These are phyloP conservation scores for Carallia brachiata DNA, from an alignment of 345 rosid genomes.

Conservation along the genomic window DNA sequence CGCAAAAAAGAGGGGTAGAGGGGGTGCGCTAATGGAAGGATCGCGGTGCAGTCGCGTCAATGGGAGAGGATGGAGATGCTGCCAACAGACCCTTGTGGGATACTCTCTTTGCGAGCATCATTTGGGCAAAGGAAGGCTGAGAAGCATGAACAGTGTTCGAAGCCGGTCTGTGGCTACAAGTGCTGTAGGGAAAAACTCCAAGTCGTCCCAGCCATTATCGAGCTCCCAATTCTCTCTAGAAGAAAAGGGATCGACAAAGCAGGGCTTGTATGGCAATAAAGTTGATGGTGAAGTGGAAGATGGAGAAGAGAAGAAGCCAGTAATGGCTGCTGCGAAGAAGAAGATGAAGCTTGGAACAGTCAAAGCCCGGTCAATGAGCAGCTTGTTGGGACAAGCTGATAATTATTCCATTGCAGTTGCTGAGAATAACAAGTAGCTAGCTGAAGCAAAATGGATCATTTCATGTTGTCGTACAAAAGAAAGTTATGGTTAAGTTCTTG, in stretches of 20 bases:
- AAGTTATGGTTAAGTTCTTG: not conserved
- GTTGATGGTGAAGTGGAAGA: constrained; percentile 1
- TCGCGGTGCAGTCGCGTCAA: constrained; percentile 95
- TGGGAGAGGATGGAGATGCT: constrained; percentile 98
- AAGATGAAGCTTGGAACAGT: constrained; percentile 78
- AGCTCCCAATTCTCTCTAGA: not conserved
- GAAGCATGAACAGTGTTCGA: constrained; percentile 60
- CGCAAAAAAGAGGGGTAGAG: constrained; percentile 49
- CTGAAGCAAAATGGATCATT: not conserved
- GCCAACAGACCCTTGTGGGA: constrained; percentile 89
- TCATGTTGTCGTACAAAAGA: not conserved
- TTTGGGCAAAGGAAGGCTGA: constrained; percentile 86
- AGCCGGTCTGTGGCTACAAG: constrained; percentile 23
- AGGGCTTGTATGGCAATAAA: not conserved
- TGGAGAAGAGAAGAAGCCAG: constrained; percentile 25
- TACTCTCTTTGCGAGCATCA: constrained; percentile 98
- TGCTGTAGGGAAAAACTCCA: not conserved
- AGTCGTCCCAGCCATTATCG: constrained; percentile 4
- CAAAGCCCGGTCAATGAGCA: constrained; percentile 92
- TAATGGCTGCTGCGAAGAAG: constrained; percentile 40
- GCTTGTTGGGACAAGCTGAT: constrained; percentile 64
- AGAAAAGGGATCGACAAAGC: constrained; percentile 7
- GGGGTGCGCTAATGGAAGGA: constrained; percentile 67
- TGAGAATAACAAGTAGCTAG: constrained; percentile 11
- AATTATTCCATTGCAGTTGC: constrained; percentile 8